Conservation (phyloP, 2,329 filamentous ascomycete genomes). For the Verticillium tricorpus region DNA sequence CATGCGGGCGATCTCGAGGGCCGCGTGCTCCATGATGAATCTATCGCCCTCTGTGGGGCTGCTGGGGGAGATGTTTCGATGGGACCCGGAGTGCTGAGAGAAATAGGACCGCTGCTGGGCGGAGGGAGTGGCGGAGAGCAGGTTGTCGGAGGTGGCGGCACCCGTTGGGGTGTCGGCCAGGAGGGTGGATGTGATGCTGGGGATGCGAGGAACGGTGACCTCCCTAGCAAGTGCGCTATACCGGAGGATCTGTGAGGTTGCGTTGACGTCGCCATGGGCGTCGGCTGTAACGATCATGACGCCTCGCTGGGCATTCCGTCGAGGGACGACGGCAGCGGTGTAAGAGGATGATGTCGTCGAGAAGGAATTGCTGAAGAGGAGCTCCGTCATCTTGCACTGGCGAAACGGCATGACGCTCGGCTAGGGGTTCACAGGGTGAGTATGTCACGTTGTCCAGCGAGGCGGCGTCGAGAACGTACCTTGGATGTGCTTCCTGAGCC, state of each 20-base stretch:
- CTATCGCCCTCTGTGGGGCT: slow-evolving; percentile 44
- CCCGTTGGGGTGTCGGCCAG: slow-evolving; percentile 29
- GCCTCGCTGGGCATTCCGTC: slow-evolving; percentile 74
- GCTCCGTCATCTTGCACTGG: slow-evolving; percentile 80
- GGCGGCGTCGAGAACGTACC: slow-evolving; percentile 37
- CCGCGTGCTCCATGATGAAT: slow-evolving; percentile 77
- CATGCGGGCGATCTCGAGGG: slow-evolving; percentile 76
- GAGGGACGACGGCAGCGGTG: slow-evolving; percentile 30
- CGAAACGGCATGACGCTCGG: slow-evolving; percentile 72
- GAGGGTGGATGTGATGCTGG: slow-evolving; percentile 74
- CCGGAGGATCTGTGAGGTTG: slow-evolving; percentile 90
- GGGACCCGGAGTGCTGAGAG: slow-evolving; percentile 15
- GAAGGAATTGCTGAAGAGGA: slow-evolving; percentile 85
- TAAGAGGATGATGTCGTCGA: slow-evolving; percentile 53
- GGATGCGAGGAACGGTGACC: slow-evolving; percentile 84
- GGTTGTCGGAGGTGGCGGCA: slow-evolving; percentile 15
- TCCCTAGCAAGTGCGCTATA: slow-evolving; percentile 92
- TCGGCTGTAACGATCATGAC: slow-evolving; percentile 97
- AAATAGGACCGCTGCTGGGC: slow-evolving; percentile 7
- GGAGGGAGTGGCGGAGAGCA: slow-evolving; percentile 11
- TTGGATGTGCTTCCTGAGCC: slow-evolving; percentile 70
- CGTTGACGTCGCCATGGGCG: slow-evolving; percentile 89
- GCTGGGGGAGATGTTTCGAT: slow-evolving; percentile 34
- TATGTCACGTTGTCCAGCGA: slow-evolving; percentile 12
- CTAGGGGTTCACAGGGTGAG: slow-evolving; percentile 30